Conservation (phyloP, 139 green algal species). For the Edaphochlamys debaryana region DNA sequence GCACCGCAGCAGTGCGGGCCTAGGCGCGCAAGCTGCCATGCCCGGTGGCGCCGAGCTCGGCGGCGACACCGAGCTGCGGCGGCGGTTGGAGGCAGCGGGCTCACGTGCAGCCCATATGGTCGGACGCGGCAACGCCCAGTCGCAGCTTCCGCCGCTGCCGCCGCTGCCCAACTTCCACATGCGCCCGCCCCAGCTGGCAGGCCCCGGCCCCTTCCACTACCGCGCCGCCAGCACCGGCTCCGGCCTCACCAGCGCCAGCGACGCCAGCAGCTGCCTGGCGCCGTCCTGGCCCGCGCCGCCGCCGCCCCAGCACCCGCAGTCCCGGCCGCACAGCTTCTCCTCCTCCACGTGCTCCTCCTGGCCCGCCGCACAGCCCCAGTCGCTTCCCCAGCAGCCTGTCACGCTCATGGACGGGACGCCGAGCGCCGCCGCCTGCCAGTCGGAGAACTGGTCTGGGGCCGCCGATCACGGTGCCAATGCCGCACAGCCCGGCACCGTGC, state of each 20-base stretch:
- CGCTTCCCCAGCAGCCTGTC: background rate
- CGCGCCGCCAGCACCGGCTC: background rate
- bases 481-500: background rate
- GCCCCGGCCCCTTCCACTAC: background rate
- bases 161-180: constrained; percentile 9
- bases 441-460: background rate
- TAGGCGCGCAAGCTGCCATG: too few species aligned
- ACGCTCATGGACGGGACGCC: background rate
- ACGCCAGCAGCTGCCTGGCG: background rate
- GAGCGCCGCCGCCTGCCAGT: background rate
- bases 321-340: background rate
- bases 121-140: background rate
- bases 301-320: too few species aligned
- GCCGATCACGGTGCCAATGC: background rate
- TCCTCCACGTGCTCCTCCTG: background rate
- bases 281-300: background rate
- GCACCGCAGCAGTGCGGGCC: background rate
- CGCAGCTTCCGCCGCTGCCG: background rate
- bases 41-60: background rate
- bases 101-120: background rate
- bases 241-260: background rate
- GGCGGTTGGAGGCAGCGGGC: background rate
- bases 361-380: too few species aligned
- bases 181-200: background rate
- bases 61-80: background rate